Percentiles rank a stretch among this genome's conserved stretches.
Evolutionary conservation across 1,284 basidiomycete species (phyloP).

Genomic region (Rhodotorula sp.): DNA sequence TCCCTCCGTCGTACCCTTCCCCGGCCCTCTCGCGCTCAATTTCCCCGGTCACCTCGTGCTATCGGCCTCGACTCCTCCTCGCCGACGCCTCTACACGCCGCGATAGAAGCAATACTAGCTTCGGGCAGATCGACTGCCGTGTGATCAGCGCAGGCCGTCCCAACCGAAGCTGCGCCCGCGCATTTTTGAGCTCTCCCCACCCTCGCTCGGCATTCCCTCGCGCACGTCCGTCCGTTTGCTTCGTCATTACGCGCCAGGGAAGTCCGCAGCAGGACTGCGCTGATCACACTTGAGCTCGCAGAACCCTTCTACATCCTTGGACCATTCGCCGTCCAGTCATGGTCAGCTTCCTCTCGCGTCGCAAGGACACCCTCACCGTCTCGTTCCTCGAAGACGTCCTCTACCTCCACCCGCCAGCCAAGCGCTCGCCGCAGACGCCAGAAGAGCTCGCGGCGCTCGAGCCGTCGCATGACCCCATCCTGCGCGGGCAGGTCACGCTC

Average conservation of each 20-base stretch:
- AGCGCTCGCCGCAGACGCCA: background rate
- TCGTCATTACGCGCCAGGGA: too few species aligned
- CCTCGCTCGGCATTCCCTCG: too few species aligned
- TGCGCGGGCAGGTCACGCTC: constrained; percentile 19
- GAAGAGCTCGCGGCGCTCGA: constrained; percentile 2
- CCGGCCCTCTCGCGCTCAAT: background rate
- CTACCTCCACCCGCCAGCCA: constrained; percentile 18
- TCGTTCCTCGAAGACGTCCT: constrained; percentile 25
- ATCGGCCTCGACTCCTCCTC: too few species aligned
- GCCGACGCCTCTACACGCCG: too few species aligned
- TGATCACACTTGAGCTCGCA: too few species aligned
- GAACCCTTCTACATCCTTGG: background rate
- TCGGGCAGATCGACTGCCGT: too few species aligned
- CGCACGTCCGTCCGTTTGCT: too few species aligned
- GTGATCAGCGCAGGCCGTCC: too few species aligned
- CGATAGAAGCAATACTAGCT: too few species aligned
- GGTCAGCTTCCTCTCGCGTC: constrained; percentile 7
- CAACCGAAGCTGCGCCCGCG: too few species aligned
- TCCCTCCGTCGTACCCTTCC: background rate
- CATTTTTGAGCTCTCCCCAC: too few species aligned
- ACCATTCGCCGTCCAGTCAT: background rate
- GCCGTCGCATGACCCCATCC: constrained; percentile 21
- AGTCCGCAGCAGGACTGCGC: too few species aligned
- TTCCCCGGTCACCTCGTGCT: background rate
- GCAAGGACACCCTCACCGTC: constrained; percentile 17